Percentiles rank a stretch among this genome's conserved stretches.
phyloP scores from a whole-genome alignment of 2,329 filamentous ascomycete genomes.

The Aspergillus tamarii region DNA sequence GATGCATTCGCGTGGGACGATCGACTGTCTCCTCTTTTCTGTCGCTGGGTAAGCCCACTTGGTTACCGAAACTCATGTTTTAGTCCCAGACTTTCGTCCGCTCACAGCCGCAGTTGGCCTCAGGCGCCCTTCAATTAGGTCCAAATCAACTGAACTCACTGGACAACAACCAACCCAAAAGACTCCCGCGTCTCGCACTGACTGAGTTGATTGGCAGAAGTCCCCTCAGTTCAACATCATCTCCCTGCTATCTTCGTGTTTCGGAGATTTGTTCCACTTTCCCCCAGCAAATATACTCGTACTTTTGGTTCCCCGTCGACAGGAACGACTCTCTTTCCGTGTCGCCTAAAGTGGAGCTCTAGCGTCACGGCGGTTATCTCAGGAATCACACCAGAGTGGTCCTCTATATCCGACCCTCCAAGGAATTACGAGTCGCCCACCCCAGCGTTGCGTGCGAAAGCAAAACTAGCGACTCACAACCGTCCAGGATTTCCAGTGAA shows the following conservation, averaged over 20 bases:
- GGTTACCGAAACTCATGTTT: neutral
- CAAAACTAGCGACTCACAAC: neutral
- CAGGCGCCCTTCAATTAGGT: conserved; percentile 12
- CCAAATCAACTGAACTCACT: neutral
- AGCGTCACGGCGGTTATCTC: conserved; percentile 5
- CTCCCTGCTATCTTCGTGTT: conserved; percentile 2
- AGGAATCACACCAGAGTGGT: conserved; percentile 2
- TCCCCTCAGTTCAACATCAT: neutral
- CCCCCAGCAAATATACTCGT: neutral
- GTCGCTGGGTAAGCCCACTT: conserved; percentile 15
- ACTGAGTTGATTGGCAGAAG: conserved; percentile 12
- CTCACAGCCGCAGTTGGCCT: neutral
- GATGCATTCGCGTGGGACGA: conserved; percentile 19
- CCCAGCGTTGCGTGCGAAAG: neutral
- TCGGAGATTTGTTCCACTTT: neutral
- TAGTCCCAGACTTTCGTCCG: neutral
- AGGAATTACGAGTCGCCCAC: neutral
- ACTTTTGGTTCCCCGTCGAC: neutral
- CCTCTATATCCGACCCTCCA: neutral
- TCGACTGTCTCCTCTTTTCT: conserved; percentile 14
- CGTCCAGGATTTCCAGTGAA: neutral
- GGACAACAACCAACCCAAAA: neutral
- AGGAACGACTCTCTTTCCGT: neutral
- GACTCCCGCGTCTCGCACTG: neutral
- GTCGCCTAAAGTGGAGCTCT: conserved; percentile 6